Percentiles rank a stretch among this genome's conserved stretches.
Conservation (phyloP, 768 basidiomycete species). For the Kwoniella dendrophila region DNA sequence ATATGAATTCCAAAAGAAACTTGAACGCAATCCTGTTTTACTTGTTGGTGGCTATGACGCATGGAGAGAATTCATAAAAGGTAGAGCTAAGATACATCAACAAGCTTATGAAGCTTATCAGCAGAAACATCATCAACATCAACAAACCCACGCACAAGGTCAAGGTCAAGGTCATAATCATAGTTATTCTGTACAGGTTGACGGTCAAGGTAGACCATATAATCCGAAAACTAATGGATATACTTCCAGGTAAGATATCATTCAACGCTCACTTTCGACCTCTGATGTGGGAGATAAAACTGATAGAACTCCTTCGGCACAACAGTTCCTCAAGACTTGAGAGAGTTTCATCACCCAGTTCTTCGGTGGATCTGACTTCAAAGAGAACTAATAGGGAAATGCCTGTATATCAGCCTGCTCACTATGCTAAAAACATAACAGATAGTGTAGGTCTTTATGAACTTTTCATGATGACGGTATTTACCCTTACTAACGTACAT, state of each 20-base stretch:
- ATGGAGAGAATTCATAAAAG: slow-evolving; percentile 68
- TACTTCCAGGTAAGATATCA: slow-evolving; percentile 8
- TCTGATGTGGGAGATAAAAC: slow-evolving; percentile 11
- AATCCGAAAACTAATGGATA: slow-evolving; percentile 17
- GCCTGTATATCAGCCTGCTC: slow-evolving; percentile 50
- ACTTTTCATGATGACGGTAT: background rate
- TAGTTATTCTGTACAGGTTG: slow-evolving; percentile 8
- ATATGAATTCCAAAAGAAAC: slow-evolving; percentile 67
- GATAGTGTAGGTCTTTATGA: slow-evolving; percentile 41
- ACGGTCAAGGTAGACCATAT: slow-evolving; percentile 17
- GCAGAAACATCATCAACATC: too few species aligned
- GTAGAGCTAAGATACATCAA: slow-evolving; percentile 42
- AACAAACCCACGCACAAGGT: slow-evolving; percentile 15
- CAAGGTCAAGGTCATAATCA: slow-evolving; percentile 10
- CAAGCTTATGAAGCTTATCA: slow-evolving; percentile 37
- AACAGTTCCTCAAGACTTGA: slow-evolving; percentile 17
- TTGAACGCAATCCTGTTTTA: slow-evolving; percentile 72
- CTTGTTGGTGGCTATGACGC: slow-evolving; percentile 81
- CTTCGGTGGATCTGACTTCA: slow-evolving; percentile 16
- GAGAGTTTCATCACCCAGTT: slow-evolving; percentile 15
- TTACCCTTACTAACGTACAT: background rate
- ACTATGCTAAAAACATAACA: slow-evolving; percentile 48
- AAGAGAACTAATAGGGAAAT: slow-evolving; percentile 42
- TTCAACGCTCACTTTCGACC: too few species aligned
- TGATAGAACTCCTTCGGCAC: background rate